A percentile compares a stretch with the other conserved stretches of the same genome.
These are phyloP conservation scores for Rhodotorula toruloides DNA, from an alignment of 768 basidiomycete species.

Conservation along the genomic window DNA sequence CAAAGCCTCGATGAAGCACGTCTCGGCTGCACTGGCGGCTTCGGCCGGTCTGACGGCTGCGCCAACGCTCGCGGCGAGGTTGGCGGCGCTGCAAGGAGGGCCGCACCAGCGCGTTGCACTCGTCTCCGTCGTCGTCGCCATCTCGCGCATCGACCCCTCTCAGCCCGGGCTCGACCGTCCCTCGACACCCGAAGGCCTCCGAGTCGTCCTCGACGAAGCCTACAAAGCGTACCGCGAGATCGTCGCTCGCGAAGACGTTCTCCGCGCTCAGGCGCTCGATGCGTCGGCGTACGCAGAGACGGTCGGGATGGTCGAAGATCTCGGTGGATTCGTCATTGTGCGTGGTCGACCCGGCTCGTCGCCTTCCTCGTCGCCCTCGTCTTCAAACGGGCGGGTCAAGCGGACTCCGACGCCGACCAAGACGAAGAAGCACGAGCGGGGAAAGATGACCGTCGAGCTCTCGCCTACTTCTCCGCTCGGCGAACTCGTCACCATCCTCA, in stretches of 20 bases:
- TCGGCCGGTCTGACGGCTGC: constrained; percentile 4
- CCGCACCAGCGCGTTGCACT: constrained; percentile 33
- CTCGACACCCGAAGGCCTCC: not conserved
- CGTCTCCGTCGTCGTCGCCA: constrained; percentile 19
- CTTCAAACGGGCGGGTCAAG: not conserved
- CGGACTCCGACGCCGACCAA: not conserved
- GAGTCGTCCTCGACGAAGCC: constrained; percentile 10
- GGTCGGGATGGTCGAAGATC: constrained; percentile 25
- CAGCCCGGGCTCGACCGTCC: constrained; percentile 10
- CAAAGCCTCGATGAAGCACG: constrained; percentile 60
- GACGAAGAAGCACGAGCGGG: not conserved
- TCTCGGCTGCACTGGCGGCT: constrained; percentile 59
- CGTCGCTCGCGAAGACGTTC: constrained; percentile 7
- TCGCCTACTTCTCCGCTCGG: not conserved
- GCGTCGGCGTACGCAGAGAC: constrained; percentile 11
- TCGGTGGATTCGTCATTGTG: constrained; percentile 13
- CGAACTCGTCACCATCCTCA: not conserved
- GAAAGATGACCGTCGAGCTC: constrained; percentile 3
- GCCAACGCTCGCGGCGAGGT: constrained; percentile 17
- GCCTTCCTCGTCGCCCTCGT: not conserved
- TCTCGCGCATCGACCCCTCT: constrained; percentile 6
- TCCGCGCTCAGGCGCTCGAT: not conserved
- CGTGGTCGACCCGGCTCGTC: constrained; percentile 1
- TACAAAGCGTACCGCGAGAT: constrained; percentile 23
- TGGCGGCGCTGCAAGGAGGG: constrained; percentile 19